Percentiles rank a stretch among this genome's conserved stretches.
Evolutionary conservation across 805 yeast species (phyloP).

Genomic region (Candida coleopterorum): DNA sequence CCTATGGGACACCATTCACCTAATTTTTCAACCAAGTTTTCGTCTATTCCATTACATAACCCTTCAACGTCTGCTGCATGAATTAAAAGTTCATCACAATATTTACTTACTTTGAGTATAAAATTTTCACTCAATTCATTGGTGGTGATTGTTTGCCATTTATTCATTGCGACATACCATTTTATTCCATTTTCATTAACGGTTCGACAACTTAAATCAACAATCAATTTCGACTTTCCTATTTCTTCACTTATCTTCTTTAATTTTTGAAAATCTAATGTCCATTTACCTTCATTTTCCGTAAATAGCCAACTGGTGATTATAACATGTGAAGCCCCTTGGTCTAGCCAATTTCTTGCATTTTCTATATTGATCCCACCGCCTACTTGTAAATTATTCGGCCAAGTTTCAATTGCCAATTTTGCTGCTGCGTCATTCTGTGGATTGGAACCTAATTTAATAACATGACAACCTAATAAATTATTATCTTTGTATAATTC

Average conservation of each 20-base stretch:
- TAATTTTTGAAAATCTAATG: conserved; percentile 48
- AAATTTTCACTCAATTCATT: conserved; percentile 51
- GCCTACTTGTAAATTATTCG: conserved; percentile 73
- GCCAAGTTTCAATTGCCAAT: conserved; percentile 74
- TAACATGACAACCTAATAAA: conserved; percentile 83
- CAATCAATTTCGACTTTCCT: conserved; percentile 66
- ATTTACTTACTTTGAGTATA: conserved; percentile 49
- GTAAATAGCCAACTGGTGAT: conserved; percentile 91
- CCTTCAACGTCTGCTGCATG: conserved; percentile 99
- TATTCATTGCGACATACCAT: conserved; percentile 97
- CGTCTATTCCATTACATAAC: conserved; percentile 87
- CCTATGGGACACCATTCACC: conserved; percentile 69
- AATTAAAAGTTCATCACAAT: conserved; percentile 82
- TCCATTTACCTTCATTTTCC: conserved; percentile 39
- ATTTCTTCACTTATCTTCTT: conserved; percentile 45
- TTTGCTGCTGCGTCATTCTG: conserved; percentile 80
- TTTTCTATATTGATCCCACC: conserved; percentile 83
- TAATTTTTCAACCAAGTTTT: conserved; percentile 61
- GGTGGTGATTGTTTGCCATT: conserved; percentile 90
- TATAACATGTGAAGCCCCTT: conserved; percentile 81
- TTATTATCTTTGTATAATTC: conserved; percentile 53
- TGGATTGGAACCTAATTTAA: conserved; percentile 75
- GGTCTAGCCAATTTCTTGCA: conserved; percentile 71
- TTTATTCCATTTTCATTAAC: conserved; percentile 21
- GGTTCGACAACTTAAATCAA: conserved; percentile 82